Percentiles rank a stretch among this genome's conserved stretches.
Conservation (phyloP, 495 filamentous ascomycete genomes). For the Penicillium robsamsonii region DNA sequence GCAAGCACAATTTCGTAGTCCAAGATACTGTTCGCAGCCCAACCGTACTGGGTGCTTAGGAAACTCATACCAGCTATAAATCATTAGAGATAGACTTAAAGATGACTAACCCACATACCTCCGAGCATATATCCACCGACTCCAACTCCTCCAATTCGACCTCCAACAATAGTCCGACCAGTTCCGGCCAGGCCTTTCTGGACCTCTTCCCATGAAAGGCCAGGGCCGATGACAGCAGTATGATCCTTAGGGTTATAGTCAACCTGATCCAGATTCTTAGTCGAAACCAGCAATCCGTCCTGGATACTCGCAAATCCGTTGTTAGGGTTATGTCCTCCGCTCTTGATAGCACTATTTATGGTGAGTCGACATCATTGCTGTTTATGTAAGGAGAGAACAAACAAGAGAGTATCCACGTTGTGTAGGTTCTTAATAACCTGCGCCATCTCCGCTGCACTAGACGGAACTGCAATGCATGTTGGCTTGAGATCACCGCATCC, state of each 20-base stretch:
- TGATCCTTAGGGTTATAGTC: conserved; percentile 34
- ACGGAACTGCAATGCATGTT: conserved; percentile 41
- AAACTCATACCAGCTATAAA: conserved; percentile 45
- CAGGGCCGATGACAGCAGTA: conserved; percentile 42
- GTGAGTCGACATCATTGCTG: not conserved
- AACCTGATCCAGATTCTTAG: conserved; percentile 37
- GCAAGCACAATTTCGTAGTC: conserved; percentile 58
- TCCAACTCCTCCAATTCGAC: conserved; percentile 39
- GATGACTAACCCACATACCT: conserved; percentile 23
- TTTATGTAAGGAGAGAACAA: not conserved
- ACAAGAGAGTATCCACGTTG: conserved; percentile 35
- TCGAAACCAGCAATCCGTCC: conserved; percentile 40
- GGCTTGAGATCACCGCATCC: conserved; percentile 42
- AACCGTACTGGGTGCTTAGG: conserved; percentile 56
- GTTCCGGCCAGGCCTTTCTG: conserved; percentile 35
- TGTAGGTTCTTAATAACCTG: conserved; percentile 39
- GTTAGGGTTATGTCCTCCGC: conserved; percentile 47
- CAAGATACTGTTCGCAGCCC: conserved; percentile 53
- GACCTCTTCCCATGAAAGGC: conserved; percentile 40
- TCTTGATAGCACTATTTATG: conserved; percentile 32
- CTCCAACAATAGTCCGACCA: conserved; percentile 39
- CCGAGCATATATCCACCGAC: conserved; percentile 47
- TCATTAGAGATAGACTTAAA: not conserved
- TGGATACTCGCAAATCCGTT: conserved; percentile 45
- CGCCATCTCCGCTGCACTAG: conserved; percentile 38